Base-by-base conservation (phyloP, 495 filamentous ascomycete species). In the Bathelium albidoporum region DNA sequence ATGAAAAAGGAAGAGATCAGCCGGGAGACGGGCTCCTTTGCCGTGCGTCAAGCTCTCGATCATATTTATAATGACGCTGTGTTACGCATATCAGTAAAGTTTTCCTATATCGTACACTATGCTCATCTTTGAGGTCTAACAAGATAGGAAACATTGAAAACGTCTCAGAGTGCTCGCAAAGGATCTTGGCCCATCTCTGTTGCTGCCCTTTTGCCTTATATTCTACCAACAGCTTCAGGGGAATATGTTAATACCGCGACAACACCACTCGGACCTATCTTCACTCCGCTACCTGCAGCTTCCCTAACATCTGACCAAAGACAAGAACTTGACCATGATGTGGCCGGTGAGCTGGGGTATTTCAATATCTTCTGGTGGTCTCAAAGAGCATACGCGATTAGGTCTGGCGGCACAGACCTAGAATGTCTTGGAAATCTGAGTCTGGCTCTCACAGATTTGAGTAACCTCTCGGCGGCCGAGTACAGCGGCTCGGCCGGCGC, bases 401-500 rank as follows among this genome's bases (percentile, higher is more conserved):
- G 62, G 2, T 64, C 62, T n/a, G n/a, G n/a, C 3, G 52, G 53
- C 2, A n/a, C 14, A 22, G 62, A 64, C 28, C 22, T 59, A 3
- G 53, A 62, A 22, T 67, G 67, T 53, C 29, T 67, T 32, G 29
- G 34, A 9, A 70, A 70, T 34, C 62, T 70, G 1, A 36, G 55
- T 9, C 59, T 32, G n/a, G 68, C 61, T 2, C 26, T 70, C 16
- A 32, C 24, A 31, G 59, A 67, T 10, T 39, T 70, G 20, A 29
- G 49, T 1, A 58, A 53, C 16, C 31, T 65, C 5, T 20, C 20
- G 20, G 31, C 16, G 0, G 60, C 62, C 11, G 52, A 60, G 26
- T 65, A 58, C 22, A 62, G 63, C 29, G 68, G 66, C 14, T 32
- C 68, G 9, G 53, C 68, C 2, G 60, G 63, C 24, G 59, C 58